Evolutionary conservation across 2,329 filamentous ascomycete genomes (phyloP).

Genomic region (Anisogramma anomala): DNA sequence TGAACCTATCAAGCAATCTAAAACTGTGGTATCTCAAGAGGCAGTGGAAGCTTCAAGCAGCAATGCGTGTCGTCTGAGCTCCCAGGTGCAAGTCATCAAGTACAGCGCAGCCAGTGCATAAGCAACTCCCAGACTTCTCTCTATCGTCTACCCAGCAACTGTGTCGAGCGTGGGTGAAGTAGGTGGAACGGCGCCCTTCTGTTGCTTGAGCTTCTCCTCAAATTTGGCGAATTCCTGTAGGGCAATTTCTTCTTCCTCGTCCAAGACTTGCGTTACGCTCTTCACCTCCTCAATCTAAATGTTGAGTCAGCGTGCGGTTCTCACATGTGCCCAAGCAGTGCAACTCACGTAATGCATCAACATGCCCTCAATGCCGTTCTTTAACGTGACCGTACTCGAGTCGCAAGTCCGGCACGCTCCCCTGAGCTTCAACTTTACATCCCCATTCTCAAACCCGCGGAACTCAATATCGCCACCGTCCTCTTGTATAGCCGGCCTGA

Average conservation of each 20-base stretch:
- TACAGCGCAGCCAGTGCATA: not conserved
- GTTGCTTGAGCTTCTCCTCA: constrained; percentile 63
- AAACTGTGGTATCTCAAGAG: too few species aligned
- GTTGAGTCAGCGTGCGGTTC: constrained; percentile 20
- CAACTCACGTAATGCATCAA: constrained; percentile 81
- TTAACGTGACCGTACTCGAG: constrained; percentile 89
- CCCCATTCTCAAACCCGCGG: constrained; percentile 74
- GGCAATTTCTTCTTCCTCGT: constrained; percentile 83
- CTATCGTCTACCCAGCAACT: not conserved
- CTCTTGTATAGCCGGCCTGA: constrained; percentile 91
- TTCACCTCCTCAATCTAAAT: constrained; percentile 85
- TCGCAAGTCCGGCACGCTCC: constrained; percentile 94
- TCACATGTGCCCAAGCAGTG: not conserved
- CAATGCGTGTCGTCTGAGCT: not conserved
- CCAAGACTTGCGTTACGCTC: constrained; percentile 79
- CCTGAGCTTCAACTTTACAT: constrained; percentile 75
- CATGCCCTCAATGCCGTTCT: constrained; percentile 98
- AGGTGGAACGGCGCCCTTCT: constrained; percentile 34
- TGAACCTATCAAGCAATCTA: too few species aligned
- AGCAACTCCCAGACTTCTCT: not conserved
- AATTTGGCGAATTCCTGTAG: constrained; percentile 86
- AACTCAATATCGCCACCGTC: constrained; percentile 97
- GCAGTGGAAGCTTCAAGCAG: too few species aligned
- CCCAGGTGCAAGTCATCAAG: not conserved
- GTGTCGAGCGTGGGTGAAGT: constrained; percentile 19